Conservation (phyloP, 2,329 filamentous ascomycete genomes). For the Fusarium transvaalense region DNA sequence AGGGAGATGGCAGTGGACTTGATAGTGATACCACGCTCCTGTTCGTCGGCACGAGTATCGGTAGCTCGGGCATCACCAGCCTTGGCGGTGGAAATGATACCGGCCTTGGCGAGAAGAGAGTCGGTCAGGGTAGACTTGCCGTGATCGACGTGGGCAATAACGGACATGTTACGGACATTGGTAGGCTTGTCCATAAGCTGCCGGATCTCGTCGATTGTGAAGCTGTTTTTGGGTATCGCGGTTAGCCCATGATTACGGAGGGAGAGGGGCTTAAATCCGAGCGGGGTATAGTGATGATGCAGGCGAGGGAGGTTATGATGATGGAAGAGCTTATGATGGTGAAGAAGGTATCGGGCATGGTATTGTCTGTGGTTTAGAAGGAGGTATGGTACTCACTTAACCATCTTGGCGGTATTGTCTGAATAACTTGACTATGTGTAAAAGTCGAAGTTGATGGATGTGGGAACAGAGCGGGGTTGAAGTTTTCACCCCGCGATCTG, state of each 20-base stretch:
- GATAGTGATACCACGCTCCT: constrained; percentile 99
- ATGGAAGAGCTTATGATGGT: not conserved
- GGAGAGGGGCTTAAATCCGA: constrained; percentile 56
- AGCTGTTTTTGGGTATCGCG: constrained; percentile 70
- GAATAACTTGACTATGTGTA: constrained; percentile 56
- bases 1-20: constrained; percentile 99
- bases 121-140: constrained; percentile 99
- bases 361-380: constrained; percentile 2
- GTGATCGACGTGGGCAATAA: constrained; percentile 99
- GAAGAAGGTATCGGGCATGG: constrained; percentile 13
- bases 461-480: constrained; percentile 61
- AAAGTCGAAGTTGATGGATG: constrained; percentile 52
- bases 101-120: constrained; percentile 97
- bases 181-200: constrained; percentile 81
- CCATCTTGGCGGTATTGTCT: constrained; percentile 93
- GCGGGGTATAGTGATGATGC: constrained; percentile 49
- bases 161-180: constrained; percentile 95
- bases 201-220: constrained; percentile 96
- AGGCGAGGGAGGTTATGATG: constrained; percentile 3
- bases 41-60: constrained; percentile 96
- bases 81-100: constrained; percentile 99
- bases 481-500: constrained; percentile 58
- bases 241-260: constrained; percentile 61
- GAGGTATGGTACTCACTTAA: constrained; percentile 82
- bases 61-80: constrained; percentile 96